Evolutionary conservation across 108 stramenopile species (phyloP).

Genomic region (Halocafeteria seosinensis): DNA sequence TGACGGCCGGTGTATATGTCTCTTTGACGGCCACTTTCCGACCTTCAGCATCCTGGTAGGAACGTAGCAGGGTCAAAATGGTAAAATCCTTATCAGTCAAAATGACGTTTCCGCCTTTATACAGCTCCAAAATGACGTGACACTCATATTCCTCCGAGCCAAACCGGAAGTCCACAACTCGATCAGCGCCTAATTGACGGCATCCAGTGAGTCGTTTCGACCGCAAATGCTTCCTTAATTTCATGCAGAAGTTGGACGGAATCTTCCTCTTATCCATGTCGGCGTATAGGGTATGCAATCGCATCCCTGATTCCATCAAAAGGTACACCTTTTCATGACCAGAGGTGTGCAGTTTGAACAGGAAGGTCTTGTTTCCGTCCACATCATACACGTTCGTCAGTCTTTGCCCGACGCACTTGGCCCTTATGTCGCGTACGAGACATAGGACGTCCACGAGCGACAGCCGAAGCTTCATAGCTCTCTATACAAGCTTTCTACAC

Average conservation of each 20-base stretch:
- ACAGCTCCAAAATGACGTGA: conserved; percentile 80
- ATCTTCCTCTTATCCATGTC: conserved; percentile 31
- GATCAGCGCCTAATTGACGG: conserved; percentile 72
- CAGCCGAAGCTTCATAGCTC: background rate
- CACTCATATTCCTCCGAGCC: conserved; percentile 51
- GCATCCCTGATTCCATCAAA: conserved; percentile 73
- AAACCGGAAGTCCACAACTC: conserved; percentile 78
- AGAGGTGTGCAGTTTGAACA: conserved; percentile 25
- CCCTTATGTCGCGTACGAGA: conserved; percentile 30
- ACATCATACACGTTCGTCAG: conserved; percentile 34
- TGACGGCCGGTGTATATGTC: conserved; percentile 53
- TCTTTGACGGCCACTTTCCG: background rate
- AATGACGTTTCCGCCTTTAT: conserved; percentile 73
- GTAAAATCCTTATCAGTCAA: conserved; percentile 54
- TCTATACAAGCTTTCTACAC: too few relatives aligned
- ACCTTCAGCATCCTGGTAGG: conserved; percentile 51
- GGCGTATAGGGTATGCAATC: conserved; percentile 66
- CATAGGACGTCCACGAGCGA: conserved; percentile 21
- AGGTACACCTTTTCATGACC: conserved; percentile 32
- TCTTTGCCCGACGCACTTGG: conserved; percentile 16
- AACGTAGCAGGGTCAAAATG: conserved; percentile 69
- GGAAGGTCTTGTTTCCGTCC: conserved; percentile 23
- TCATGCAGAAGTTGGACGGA: conserved; percentile 74
- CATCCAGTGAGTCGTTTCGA: conserved; percentile 67
- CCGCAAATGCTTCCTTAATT: conserved; percentile 81